Percentiles rank a stretch among this genome's conserved stretches.
Conservation (phyloP, 108 stramenopile genomes). For the Chaetoceros tenuissimus region DNA sequence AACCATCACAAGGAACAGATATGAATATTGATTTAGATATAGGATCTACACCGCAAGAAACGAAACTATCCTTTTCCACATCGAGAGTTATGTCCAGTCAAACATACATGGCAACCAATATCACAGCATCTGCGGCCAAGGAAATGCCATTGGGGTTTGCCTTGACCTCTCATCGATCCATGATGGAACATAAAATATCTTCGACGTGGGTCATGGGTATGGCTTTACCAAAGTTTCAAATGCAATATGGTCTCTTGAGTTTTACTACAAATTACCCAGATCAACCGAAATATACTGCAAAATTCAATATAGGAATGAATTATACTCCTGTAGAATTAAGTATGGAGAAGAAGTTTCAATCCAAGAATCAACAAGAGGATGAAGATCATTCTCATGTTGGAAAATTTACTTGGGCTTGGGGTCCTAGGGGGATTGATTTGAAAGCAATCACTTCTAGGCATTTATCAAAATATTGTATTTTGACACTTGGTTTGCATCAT, state of each 20-base stretch:
- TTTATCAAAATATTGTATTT: conserved; percentile 1
- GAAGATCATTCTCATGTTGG: background rate
- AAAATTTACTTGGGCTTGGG: conserved; percentile 1
- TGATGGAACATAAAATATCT: conserved; percentile 6
- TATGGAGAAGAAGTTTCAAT: conserved; percentile 9
- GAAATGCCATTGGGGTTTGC: conserved; percentile 7
- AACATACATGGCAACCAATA: background rate
- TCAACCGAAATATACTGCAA: conserved; percentile 2
- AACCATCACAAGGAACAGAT: conserved; percentile 19
- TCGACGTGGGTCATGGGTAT: conserved; percentile 12
- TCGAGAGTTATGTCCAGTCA: background rate
- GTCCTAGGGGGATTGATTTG: conserved; percentile 1
- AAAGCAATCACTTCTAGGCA: background rate
- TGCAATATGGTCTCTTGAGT: conserved; percentile 9
- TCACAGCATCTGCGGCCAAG: background rate
- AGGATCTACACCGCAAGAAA: background rate
- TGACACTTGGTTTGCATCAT: background rate
- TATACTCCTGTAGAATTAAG: conserved; percentile 3
- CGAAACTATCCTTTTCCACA: conserved; percentile 1
- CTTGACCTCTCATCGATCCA: conserved; percentile 9
- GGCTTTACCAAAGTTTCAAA: conserved; percentile 1
- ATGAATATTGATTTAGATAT: conserved; percentile 19
- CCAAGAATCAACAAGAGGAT: background rate
- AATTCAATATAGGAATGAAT: conserved; percentile 15
- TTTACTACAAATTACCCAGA: conserved; percentile 2